Evolutionary conservation across 2,329 filamentous ascomycete species (phyloP).

Genomic region (Sordariomycetes sp.): DNA sequence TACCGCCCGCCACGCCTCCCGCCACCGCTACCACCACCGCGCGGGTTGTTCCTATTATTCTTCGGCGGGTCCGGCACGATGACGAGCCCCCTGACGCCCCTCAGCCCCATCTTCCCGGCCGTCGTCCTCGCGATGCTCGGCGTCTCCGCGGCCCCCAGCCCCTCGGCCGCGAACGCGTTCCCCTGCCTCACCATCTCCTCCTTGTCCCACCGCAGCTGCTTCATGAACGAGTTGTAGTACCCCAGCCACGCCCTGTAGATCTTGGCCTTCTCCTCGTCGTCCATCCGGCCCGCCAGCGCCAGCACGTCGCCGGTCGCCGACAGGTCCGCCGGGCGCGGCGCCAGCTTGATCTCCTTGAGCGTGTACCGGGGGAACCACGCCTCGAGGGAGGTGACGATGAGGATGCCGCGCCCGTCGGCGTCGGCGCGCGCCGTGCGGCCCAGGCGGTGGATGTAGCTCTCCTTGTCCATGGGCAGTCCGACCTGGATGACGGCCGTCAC

Average conservation of each 20-base stretch:
- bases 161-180: slow-evolving; percentile 37
- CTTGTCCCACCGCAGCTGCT: slow-evolving; percentile 29
- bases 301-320: slow-evolving; percentile 25
- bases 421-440: slow-evolving; percentile 58
- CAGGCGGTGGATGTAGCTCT: slow-evolving; percentile 58
- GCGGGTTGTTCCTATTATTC: slow-evolving; percentile 7
- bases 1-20: neutral
- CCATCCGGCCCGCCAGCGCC: slow-evolving; percentile 28
- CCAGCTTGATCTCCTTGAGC: slow-evolving; percentile 42
- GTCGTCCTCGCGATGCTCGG: slow-evolving; percentile 35
- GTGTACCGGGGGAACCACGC: slow-evolving; percentile 36
- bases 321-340: slow-evolving; percentile 33
- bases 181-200: slow-evolving; percentile 35
- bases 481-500: slow-evolving; percentile 58
- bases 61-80: slow-evolving; percentile 31
- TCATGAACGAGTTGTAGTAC: slow-evolving; percentile 41
- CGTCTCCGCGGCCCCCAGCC: slow-evolving; percentile 33
- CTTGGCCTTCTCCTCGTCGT: slow-evolving; percentile 30
- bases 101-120: slow-evolving; percentile 47
- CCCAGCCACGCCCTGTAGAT: slow-evolving; percentile 48
- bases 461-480: slow-evolving; percentile 45
- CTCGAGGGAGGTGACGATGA: slow-evolving; percentile 45
- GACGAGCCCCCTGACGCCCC: slow-evolving; percentile 36
- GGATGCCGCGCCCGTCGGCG: slow-evolving; percentile 50
- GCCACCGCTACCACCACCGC: slow-evolving; percentile 11